Conservation (phyloP, 2,329 filamentous ascomycete species). For the Hirsutella minnesotensis region DNA sequence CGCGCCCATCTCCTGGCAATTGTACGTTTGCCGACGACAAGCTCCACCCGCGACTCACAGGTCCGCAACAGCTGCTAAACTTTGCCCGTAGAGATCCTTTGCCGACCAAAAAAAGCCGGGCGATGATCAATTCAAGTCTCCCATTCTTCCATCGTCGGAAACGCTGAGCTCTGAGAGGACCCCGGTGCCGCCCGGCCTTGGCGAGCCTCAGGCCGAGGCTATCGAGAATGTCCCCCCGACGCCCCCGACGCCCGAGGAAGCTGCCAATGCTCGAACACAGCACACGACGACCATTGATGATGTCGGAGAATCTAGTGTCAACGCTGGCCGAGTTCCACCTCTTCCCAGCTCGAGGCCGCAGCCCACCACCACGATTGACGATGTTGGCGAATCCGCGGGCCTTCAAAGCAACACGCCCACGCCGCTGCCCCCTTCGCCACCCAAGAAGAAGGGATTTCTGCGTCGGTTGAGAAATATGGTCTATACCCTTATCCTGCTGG, state of each 20-base stretch:
- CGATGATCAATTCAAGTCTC: slow-evolving; percentile 33
- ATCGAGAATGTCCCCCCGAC: slow-evolving; percentile 19
- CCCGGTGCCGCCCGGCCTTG: slow-evolving; percentile 23
- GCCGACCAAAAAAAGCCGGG: slow-evolving; percentile 42
- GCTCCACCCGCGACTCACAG: not conserved
- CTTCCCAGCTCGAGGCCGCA: slow-evolving; percentile 1
- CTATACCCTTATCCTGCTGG: slow-evolving; percentile 63
- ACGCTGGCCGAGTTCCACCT: slow-evolving; percentile 4
- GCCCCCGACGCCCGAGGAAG: slow-evolving; percentile 14
- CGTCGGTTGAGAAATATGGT: slow-evolving; percentile 68
- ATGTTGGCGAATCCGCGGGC: slow-evolving; percentile 9
- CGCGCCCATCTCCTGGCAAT: slow-evolving; percentile 17
- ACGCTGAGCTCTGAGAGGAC: slow-evolving; percentile 36
- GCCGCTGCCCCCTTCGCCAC: slow-evolving; percentile 22
- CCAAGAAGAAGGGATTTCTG: slow-evolving; percentile 52
- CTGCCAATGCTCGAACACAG: slow-evolving; percentile 5
- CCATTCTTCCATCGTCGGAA: slow-evolving; percentile 42
- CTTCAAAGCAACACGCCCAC: slow-evolving; percentile 10
- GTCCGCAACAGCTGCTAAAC: not conserved
- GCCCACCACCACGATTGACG: slow-evolving; percentile 7
- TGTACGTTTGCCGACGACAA: slow-evolving; percentile 14
- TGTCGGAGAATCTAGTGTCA: slow-evolving; percentile 5
- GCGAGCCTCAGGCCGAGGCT: slow-evolving; percentile 23
- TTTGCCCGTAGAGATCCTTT: slow-evolving; percentile 38
- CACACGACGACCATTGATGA: slow-evolving; percentile 7